Conservation (phyloP, 1,284 basidiomycete species). For the Ceratobasidium sp. region DNA sequence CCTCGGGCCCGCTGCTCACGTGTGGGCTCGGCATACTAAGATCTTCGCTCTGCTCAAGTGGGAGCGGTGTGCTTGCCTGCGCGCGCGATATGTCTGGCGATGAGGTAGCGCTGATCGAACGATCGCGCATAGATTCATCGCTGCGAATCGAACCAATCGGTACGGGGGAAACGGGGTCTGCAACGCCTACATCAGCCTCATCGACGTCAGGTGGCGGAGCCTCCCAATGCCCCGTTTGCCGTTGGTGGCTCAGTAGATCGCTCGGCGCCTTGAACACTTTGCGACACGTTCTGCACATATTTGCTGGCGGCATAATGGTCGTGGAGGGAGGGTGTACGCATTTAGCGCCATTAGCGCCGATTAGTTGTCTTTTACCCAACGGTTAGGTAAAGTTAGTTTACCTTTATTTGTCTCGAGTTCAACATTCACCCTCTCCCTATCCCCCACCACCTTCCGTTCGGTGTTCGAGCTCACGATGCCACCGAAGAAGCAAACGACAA, state of each 20-base stretch:
- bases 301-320: not conserved
- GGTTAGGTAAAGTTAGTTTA: not conserved
- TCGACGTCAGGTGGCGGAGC: not conserved
- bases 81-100: not conserved
- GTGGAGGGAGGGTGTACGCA: not conserved
- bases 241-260: not conserved
- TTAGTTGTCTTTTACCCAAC: not conserved
- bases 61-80: not conserved
- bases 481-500: not conserved
- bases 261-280: not conserved
- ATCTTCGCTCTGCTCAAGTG: not conserved
- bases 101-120: not conserved
- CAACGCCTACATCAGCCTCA: not conserved
- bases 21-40: too few species aligned
- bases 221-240: not conserved
- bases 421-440: not conserved
- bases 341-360: not conserved
- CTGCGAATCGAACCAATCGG: not conserved
- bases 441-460: not conserved
- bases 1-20: too few species aligned
- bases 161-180: not conserved
- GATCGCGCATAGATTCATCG: not conserved
- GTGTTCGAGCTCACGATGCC: not conserved
- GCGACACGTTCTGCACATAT: not conserved
- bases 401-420: not conserved